A percentile compares a stretch with the other conserved stretches of the same genome.
phyloP scores from a whole-genome alignment of 371 early-diverging fungal genomes.

The Syncephalastrum racemosum region DNA sequence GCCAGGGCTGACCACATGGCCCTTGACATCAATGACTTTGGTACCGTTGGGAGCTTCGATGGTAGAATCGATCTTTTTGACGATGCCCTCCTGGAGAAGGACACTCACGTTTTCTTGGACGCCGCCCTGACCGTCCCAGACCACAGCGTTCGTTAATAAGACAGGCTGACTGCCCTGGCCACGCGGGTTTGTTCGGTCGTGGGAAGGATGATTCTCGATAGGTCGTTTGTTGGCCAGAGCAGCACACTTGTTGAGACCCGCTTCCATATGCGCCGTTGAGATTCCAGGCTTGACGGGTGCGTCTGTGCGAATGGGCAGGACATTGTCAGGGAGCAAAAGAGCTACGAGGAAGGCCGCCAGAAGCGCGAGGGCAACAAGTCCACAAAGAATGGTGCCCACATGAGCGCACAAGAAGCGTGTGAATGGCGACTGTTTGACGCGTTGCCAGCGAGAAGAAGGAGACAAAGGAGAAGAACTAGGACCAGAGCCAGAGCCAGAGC shows the following conservation, averaged over 20 bases:
- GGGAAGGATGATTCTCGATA: slow-evolving; percentile 7
- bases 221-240: slow-evolving; percentile 4
- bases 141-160: slow-evolving; percentile 50
- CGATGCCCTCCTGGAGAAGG: slow-evolving; percentile 51
- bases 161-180: slow-evolving; percentile 22
- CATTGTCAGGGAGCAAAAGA: slow-evolving; percentile 9
- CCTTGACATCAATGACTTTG: slow-evolving; percentile 59
- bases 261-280: slow-evolving; percentile 12
- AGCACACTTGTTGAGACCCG: slow-evolving; percentile 20
- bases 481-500: background rate
- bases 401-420: slow-evolving; percentile 10
- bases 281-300: slow-evolving; percentile 22
- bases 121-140: slow-evolving; percentile 60
- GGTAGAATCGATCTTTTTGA: slow-evolving; percentile 38
- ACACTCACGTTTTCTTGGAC: slow-evolving; percentile 48
- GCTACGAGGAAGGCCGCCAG: slow-evolving; percentile 8
- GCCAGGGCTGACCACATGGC: slow-evolving; percentile 70
- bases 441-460: slow-evolving; percentile 11
- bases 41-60: slow-evolving; percentile 29
- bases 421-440: slow-evolving; percentile 16
- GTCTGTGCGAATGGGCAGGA: background rate
- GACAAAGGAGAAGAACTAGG: background rate
- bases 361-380: slow-evolving; percentile 8
- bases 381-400: slow-evolving; percentile 11
- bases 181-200: slow-evolving; percentile 15